Evolutionary conservation across 2,329 filamentous ascomycete species (phyloP).

Genomic region (Colletotrichum sansevieriae): DNA sequence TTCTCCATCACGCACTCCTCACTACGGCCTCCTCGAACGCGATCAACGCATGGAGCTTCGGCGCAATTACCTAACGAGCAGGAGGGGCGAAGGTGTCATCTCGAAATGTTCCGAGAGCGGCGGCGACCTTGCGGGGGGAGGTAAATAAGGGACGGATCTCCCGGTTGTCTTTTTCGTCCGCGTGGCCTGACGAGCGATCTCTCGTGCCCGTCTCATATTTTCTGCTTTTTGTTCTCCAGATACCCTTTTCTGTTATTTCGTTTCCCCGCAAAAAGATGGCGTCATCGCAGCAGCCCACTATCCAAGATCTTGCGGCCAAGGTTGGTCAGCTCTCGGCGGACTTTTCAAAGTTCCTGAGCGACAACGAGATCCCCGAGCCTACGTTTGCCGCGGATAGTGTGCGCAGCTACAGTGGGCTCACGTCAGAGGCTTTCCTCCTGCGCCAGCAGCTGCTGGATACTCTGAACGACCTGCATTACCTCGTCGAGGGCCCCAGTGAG

Average conservation of each 20-base stretch:
- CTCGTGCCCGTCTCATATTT: not conserved
- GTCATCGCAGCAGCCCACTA: slow-evolving; percentile 51
- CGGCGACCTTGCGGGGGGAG: not conserved
- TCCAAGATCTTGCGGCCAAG: slow-evolving; percentile 59
- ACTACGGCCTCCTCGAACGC: slow-evolving; percentile 6
- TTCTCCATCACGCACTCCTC: slow-evolving; percentile 21
- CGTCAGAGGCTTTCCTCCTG: slow-evolving; percentile 57
- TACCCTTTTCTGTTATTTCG: slow-evolving; percentile 35
- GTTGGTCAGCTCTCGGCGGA: slow-evolving; percentile 58
- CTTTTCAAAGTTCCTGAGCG: slow-evolving; percentile 56
- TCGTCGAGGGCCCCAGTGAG: slow-evolving; percentile 63
- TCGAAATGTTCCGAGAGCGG: not conserved
- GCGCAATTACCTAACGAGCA: slow-evolving; percentile 23
- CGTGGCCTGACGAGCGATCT: not conserved
- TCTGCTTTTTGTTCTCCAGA: slow-evolving; percentile 10
- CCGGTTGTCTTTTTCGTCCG: not conserved
- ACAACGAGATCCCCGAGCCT: slow-evolving; percentile 57
- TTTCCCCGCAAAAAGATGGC: slow-evolving; percentile 45
- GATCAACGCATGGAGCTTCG: slow-evolving; percentile 28
- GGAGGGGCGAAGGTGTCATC: not conserved
- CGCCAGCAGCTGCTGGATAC: slow-evolving; percentile 60
- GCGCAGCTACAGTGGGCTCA: slow-evolving; percentile 56
- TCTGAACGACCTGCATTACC: slow-evolving; percentile 59
- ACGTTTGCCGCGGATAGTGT: slow-evolving; percentile 60
- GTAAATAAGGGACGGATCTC: slow-evolving; percentile 17